Evolutionary conservation across 495 filamentous ascomycete genomes (phyloP), one percentile per base, ranked within the genome.

Genomic region (Lasiosphaeria miniovina): DNA sequence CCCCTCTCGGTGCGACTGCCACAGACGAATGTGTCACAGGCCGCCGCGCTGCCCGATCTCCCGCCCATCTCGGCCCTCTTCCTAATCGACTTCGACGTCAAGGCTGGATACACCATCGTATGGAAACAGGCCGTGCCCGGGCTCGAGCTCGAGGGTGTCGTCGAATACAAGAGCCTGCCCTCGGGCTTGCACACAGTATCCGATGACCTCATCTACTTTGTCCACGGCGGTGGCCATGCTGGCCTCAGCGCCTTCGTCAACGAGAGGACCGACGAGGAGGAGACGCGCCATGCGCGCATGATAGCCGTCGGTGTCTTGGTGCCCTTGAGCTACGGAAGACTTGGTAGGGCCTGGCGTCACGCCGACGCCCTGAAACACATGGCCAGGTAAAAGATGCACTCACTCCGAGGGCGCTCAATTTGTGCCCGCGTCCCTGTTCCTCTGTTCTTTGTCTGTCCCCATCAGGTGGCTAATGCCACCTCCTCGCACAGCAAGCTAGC

Each of bases 191-290:
- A 98, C 76, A 90, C 90, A 59, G 90, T 97, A 9, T 78, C 86
- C 49, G 85, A 91, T 54, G 94, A 98, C 71, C 77, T 97, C 12
- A 88, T 98, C 56, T 96, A 96, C 73, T 98, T 97, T 72, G 84
- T 94, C 33, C 91, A 98, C 67, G 85, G 86, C 57, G 75, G 77
- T 7, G 75, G 79, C 3, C 89, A 92, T 77, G 93, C 91, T 14
- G 94, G 93, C 12, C 79, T 98, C 67, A 97, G 94, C 77, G 90
- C 93, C 40, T 98, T 97, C 68, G 77, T 91, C 72, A 96, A 95
- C 70, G 82, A 80, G 56, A 85, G 88, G n/a, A 90, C 90, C 35
- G 84, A 86, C 2, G 81, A 84, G 51, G 88, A 86, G 54, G 81
- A 82, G 40, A 84, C 90, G 51, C 88, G 94, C 57, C 92, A 95